Conservation (phyloP, 148 eudicot genomes). For the Silene uniflora region DNA sequence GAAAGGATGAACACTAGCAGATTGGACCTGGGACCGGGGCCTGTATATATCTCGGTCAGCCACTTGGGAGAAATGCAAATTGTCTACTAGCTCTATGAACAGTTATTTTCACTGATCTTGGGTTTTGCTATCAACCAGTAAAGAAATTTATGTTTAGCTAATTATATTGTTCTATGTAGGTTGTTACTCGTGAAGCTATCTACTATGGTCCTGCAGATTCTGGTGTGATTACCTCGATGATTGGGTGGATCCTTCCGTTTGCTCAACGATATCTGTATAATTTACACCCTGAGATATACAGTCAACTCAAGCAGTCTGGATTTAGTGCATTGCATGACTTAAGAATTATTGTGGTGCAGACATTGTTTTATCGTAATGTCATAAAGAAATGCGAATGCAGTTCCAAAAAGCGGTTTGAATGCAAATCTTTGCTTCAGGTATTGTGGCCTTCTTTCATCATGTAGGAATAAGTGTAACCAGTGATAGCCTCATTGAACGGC, state of each 20-base stretch:
- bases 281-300: slow-evolving; percentile 56
- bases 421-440: slow-evolving; percentile 87
- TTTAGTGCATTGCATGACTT: slow-evolving; percentile 37
- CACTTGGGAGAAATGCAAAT: background rate
- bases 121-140: background rate
- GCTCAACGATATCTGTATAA: slow-evolving; percentile 79
- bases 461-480: background rate
- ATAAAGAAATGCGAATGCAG: slow-evolving; percentile 45
- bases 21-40: background rate
- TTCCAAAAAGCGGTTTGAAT: slow-evolving; percentile 58
- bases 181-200: slow-evolving; percentile 84
- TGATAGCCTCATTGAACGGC: background rate
- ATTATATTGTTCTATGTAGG: slow-evolving; percentile 37
- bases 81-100: background rate
- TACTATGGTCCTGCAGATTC: slow-evolving; percentile 56
- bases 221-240: slow-evolving; percentile 54
- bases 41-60: background rate
- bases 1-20: background rate
- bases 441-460: background rate
- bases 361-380: slow-evolving; percentile 65
- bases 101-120: background rate
- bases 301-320: slow-evolving; percentile 58
- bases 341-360: slow-evolving; percentile 63
- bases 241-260: slow-evolving; percentile 86
- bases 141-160: background rate